phyloP scores from a whole-genome alignment of 352 stramenopile species.

The Phytopythium chamaehyphon region DNA sequence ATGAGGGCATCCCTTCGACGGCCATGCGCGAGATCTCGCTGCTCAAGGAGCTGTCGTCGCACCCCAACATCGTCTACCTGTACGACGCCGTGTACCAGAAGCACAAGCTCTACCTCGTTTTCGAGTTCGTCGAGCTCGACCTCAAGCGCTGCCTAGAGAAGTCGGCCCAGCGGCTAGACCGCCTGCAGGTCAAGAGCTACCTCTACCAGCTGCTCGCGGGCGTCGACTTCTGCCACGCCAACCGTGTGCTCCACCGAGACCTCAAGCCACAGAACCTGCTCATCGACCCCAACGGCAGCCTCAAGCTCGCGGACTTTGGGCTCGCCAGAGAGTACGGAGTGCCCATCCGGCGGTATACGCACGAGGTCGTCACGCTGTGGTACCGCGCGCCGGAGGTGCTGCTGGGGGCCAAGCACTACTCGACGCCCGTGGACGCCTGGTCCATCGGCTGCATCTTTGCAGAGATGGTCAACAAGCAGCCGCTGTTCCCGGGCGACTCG shows the following conservation, averaged over 20 bases:
- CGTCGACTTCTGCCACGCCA: conserved; percentile 94
- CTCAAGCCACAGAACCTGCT: conserved; percentile 98
- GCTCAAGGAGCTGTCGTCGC: conserved; percentile 91
- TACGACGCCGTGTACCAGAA: conserved; percentile 83
- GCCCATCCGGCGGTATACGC: conserved; percentile 87
- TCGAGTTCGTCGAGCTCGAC: conserved; percentile 86
- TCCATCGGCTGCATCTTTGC: conserved; percentile 92
- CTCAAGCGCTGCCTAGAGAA: conserved; percentile 90
- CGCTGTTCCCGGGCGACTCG: conserved; percentile 91
- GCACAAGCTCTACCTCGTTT: conserved; percentile 86
- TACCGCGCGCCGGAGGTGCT: conserved; percentile 95
- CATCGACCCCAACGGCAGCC: conserved; percentile 80
- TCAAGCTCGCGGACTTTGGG: conserved; percentile 93
- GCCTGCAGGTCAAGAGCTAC: conserved; percentile 82
- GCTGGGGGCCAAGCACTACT: conserved; percentile 93
- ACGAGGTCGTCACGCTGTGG: conserved; percentile 96
- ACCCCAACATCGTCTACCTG: conserved; percentile 93
- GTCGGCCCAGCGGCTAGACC: conserved; percentile 86
- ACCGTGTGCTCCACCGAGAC: conserved; percentile 96
- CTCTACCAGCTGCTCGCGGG: conserved; percentile 77
- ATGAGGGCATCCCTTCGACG: conserved; percentile 97
- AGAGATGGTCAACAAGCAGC: conserved; percentile 92
- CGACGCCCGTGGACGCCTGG: conserved; percentile 92
- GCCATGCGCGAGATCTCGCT: conserved; percentile 98
- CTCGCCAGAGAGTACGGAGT: conserved; percentile 88